Evolutionary conservation across 441 rosid species (phyloP).

Genomic region (Bruguiera hainesii): DNA sequence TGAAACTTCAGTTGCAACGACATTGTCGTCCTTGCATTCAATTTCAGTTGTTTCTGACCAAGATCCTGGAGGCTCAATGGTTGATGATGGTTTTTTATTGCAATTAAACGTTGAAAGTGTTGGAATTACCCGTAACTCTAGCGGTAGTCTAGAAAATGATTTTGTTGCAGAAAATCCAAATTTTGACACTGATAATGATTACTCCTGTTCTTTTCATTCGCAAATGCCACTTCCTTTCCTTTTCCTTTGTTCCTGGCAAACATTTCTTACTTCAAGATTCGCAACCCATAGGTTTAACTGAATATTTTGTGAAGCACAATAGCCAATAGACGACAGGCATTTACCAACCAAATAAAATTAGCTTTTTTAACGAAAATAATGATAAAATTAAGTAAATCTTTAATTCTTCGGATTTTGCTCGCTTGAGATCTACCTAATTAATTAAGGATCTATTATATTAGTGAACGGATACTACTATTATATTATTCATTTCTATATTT

Average conservation of each 20-base stretch:
- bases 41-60: slow-evolving; percentile 10
- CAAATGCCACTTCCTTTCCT: background rate
- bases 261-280: background rate
- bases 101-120: slow-evolving; percentile 14
- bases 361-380: too few species aligned
- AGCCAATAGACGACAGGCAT: too few species aligned
- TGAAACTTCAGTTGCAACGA: slow-evolving; percentile 22
- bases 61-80: slow-evolving; percentile 22
- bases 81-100: slow-evolving; percentile 13
- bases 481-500: too few species aligned
- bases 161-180: slow-evolving; percentile 22
- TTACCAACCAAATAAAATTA: too few species aligned
- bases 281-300: background rate
- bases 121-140: background rate
- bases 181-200: slow-evolving; percentile 25
- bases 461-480: too few species aligned
- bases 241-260: background rate
- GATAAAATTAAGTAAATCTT: too few species aligned
- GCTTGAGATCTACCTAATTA: too few species aligned
- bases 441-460: too few species aligned
- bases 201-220: slow-evolving; percentile 19
- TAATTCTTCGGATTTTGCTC: too few species aligned
- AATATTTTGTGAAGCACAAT: background rate
- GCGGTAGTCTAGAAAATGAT: slow-evolving; percentile 14
- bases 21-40: slow-evolving; percentile 11